Evolutionary conservation across 2,329 filamentous ascomycete genomes (phyloP), one percentile per base, ranked within the genome.

Genomic region (Colletotrichum navitas): DNA sequence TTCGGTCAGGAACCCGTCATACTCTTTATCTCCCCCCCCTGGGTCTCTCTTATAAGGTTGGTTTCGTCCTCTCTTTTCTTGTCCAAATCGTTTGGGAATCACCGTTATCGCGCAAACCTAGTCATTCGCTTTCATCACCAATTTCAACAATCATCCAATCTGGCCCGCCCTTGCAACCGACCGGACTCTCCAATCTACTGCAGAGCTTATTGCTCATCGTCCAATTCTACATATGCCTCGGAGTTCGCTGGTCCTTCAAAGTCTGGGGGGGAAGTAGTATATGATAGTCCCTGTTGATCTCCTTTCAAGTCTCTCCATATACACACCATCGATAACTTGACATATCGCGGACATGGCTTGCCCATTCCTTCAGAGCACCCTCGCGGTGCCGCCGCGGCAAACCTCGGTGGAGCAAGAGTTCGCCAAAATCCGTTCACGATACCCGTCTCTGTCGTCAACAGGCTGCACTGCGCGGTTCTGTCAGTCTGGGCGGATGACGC

Each of bases 401-500:
- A 41, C 68, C 36, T 69, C 68, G 24, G 59, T 43, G 29, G 59
- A 71, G 32, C 65, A 71, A 43, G 68, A 71, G 21, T 71, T 71
- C n/a, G 59, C 68, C 65, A 71, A 71, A 39, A 71, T 71, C 21
- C 68, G 68, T 54, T 61, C 62, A 16, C 65, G 63, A 36, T 71
- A 71, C 21, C 68, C 68, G 14, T 71, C 65, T 1, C 52, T 71
- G 6, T 45, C 68, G 24, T 71, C 68, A 21, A 71, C 68, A 6
- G 68, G 68, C 43, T 71, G 68, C 59, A 68, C 68, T 2, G n/a
- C 51, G 10, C 68, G 47, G 39, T 71, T 71, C 18, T 71, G 68
- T n/a, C 68, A 71, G 39, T 71, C 68, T 5, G 68, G 68, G 11
- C 58, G 68, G 36, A 71, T 71, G 68, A 71, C 59, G 24, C 68